These are phyloP conservation scores for Candida frijolesensis DNA, from an alignment of 1,139 yeast species.

Conservation along the genomic window DNA sequence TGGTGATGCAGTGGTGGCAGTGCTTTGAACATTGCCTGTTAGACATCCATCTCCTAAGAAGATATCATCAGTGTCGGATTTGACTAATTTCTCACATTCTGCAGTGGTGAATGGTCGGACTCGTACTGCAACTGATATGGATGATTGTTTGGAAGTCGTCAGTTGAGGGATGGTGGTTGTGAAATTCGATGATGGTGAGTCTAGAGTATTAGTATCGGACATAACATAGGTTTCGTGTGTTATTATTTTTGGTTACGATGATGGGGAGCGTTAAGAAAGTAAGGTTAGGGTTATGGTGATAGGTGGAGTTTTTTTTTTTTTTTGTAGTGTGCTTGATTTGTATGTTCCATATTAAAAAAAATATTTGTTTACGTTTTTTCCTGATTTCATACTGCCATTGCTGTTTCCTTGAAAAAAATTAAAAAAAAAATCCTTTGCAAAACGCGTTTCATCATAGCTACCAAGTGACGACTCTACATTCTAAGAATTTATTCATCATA, in stretches of 20 bases:
- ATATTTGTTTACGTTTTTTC: slow-evolving; percentile 3
- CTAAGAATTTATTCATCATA: neutral
- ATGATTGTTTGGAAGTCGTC: slow-evolving; percentile 48
- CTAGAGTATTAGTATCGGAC: slow-evolving; percentile 4
- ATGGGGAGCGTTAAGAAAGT: neutral
- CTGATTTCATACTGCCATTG: slow-evolving; percentile 1
- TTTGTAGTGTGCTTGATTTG: neutral
- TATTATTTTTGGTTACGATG: no score
- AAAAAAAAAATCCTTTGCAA: neutral
- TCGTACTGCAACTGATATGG: slow-evolving; percentile 77
- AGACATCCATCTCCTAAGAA: slow-evolving; percentile 65
- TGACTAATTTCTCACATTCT: slow-evolving; percentile 53
- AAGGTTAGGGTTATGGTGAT: neutral
- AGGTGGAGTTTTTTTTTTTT: neutral
- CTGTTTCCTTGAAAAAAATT: neutral
- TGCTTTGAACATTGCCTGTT: slow-evolving; percentile 10
- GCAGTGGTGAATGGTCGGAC: slow-evolving; percentile 78
- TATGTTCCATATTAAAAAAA: neutral
- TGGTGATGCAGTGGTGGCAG: neutral
- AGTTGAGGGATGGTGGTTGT: neutral
- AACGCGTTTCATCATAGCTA: neutral
- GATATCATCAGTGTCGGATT: slow-evolving; percentile 34
- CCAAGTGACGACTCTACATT: neutral
- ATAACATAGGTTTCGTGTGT: slow-evolving; percentile 5
- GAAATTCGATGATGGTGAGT: slow-evolving; percentile 3